A percentile compares a stretch with the other conserved stretches of the same genome.
Evolutionary conservation across 1,139 yeast genomes (phyloP).

Genomic region (Candida tropicalis): DNA sequence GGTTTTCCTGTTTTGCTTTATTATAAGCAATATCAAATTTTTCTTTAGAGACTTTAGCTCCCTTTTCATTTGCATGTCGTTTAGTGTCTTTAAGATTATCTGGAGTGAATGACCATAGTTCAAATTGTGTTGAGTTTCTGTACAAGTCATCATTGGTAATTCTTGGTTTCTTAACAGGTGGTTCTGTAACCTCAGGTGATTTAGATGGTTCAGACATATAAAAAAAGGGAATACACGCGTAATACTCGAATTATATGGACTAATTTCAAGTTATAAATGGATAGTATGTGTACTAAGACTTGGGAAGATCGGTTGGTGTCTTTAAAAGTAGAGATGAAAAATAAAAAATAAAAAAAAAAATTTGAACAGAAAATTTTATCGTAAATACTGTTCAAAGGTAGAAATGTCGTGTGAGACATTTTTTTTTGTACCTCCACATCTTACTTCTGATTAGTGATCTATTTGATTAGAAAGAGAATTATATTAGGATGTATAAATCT

Average conservation of each 20-base stretch:
- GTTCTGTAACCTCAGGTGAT: neutral
- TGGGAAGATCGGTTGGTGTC: too few relatives aligned
- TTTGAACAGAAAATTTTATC: too few relatives aligned
- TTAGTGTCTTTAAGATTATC: slow-evolving; percentile 55
- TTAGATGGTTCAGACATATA: neutral
- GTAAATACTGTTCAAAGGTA: too few relatives aligned
- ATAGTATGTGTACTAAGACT: too few relatives aligned
- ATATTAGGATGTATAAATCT: neutral
- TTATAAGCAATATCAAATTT: slow-evolving; percentile 32
- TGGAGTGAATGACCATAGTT: slow-evolving; percentile 79
- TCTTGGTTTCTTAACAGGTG: slow-evolving; percentile 20
- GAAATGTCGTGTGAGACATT: too few relatives aligned
- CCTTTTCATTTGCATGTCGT: slow-evolving; percentile 52
- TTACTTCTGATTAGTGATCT: too few relatives aligned
- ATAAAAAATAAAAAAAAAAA: too few relatives aligned
- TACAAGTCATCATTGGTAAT: slow-evolving; percentile 80
- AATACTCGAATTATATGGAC: neutral
- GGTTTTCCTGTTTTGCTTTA: slow-evolving; percentile 32
- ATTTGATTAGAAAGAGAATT: too few relatives aligned
- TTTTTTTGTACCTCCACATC: too few relatives aligned
- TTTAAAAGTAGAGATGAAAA: too few relatives aligned
- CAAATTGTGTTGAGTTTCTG: slow-evolving; percentile 81
- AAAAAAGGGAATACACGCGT: neutral
- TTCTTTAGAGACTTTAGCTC: slow-evolving; percentile 43
- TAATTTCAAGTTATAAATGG: too few relatives aligned